phyloP scores from a whole-genome alignment of 2,329 filamentous ascomycete genomes.

The Colletotrichum limetticola region DNA sequence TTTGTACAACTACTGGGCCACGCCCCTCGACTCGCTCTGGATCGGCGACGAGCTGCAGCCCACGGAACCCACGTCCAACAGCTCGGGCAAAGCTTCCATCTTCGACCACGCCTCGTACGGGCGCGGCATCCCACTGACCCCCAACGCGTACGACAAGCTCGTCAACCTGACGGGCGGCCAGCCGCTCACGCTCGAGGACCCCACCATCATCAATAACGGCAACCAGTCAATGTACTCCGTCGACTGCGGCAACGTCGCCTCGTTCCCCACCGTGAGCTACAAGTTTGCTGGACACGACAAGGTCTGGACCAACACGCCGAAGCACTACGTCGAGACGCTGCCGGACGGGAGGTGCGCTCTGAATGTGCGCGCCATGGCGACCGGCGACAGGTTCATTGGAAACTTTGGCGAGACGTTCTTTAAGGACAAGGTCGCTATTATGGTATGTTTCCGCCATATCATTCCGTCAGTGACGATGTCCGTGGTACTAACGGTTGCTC shows the following conservation, averaged over 20 bases:
- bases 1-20: conserved; percentile 38
- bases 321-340: conserved; percentile 35
- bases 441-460: background rate
- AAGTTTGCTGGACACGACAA: conserved; percentile 7
- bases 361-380: conserved; percentile 34
- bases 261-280: background rate
- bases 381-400: conserved; percentile 36
- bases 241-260: conserved; percentile 29
- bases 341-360: conserved; percentile 35
- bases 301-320: conserved; percentile 29
- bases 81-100: conserved; percentile 35
- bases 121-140: conserved; percentile 33
- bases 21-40: conserved; percentile 29
- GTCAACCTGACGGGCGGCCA: conserved; percentile 30
- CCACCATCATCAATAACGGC: conserved; percentile 36
- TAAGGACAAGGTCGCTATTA: conserved; percentile 36
- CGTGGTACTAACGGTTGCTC: background rate
- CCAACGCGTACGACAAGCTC: conserved; percentile 35
- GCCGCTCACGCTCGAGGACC: conserved; percentile 27
- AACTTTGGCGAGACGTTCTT: conserved; percentile 38
- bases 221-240: conserved; percentile 34
- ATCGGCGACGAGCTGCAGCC: conserved; percentile 35
- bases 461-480: background rate
- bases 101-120: conserved; percentile 38
- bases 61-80: conserved; percentile 30